Evolutionary conservation across 768 basidiomycete genomes (phyloP).

Genomic region (Lactifluus rugatus): DNA sequence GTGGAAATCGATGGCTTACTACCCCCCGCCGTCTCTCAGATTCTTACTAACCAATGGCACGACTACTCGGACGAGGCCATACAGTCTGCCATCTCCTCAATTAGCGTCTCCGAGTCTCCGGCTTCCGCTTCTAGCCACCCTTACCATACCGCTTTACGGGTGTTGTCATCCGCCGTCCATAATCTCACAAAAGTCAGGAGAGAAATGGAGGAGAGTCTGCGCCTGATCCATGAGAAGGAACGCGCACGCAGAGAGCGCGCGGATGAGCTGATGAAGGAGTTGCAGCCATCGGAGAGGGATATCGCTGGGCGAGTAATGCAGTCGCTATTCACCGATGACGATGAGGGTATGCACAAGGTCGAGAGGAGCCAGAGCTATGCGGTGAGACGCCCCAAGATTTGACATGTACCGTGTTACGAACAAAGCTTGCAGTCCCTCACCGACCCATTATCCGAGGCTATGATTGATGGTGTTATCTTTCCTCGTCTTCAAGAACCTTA

Average conservation of each 20-base stretch:
- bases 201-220: constrained; percentile 56
- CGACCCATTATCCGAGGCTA: constrained; percentile 38
- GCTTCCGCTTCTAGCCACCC: constrained; percentile 41
- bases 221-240: constrained; percentile 50
- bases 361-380: constrained; percentile 48
- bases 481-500: constrained; percentile 25
- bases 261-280: constrained; percentile 45
- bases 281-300: constrained; percentile 53
- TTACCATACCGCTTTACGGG: constrained; percentile 58
- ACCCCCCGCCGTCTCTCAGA: constrained; percentile 30
- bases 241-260: constrained; percentile 40
- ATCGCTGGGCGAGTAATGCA: constrained; percentile 59
- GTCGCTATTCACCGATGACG: constrained; percentile 46
- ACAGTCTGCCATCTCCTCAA: constrained; percentile 46
- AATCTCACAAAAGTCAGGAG: constrained; percentile 45
- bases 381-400: constrained; percentile 31
- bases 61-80: constrained; percentile 68
- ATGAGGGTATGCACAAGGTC: constrained; percentile 38
- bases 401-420: background rate
- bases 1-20: constrained; percentile 4
- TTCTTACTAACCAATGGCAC: constrained; percentile 69
- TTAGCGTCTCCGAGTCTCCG: constrained; percentile 38
- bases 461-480: constrained; percentile 40
- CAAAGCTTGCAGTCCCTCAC: constrained; percentile 31
- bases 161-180: constrained; percentile 57